These are phyloP conservation scores for Malassezia yamatoensis DNA, from an alignment of 1,284 basidiomycete species.

Conservation along the genomic window DNA sequence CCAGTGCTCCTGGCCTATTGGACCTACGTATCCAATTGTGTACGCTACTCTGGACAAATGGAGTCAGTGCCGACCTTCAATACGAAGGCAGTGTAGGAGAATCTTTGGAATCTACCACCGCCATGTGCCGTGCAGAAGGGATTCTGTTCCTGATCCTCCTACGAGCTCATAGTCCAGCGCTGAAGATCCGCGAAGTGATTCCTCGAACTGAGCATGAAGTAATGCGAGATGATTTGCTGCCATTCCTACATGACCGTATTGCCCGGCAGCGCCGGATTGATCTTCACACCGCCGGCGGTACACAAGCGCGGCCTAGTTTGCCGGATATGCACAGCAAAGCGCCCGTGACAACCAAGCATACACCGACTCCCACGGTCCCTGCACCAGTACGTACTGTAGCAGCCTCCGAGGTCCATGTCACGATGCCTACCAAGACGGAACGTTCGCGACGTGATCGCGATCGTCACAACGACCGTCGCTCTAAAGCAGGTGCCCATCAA, in stretches of 20 bases:
- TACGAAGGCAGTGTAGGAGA: conserved; percentile 52
- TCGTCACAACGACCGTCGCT: conserved; percentile 25
- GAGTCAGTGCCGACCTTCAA: conserved; percentile 75
- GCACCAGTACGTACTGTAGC: background rate
- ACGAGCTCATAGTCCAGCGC: conserved; percentile 27
- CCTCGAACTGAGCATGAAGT: conserved; percentile 38
- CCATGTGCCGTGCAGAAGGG: conserved; percentile 43
- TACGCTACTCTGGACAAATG: conserved; percentile 65
- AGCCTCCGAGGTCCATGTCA: conserved; percentile 9
- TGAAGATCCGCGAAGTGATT: conserved; percentile 39
- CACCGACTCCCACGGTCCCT: background rate
- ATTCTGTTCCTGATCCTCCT: conserved; percentile 40
- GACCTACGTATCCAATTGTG: conserved; percentile 68
- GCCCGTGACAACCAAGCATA: conserved; percentile 17
- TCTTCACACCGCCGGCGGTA: background rate
- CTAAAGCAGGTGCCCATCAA: conserved; percentile 25
- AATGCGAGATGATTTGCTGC: conserved; percentile 26
- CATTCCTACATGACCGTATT: conserved; percentile 32
- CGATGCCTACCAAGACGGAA: conserved; percentile 2
- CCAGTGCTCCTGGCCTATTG: conserved; percentile 64
- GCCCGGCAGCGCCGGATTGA: conserved; percentile 31
- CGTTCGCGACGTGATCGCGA: conserved; percentile 23
- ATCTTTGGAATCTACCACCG: conserved; percentile 31
- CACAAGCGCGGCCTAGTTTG: background rate
- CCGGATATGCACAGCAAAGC: background rate